A percentile compares a stretch with the other conserved stretches of the same genome.
Conservation (phyloP, 2,329 filamentous ascomycete genomes). For the Fonsecaea monophora region DNA sequence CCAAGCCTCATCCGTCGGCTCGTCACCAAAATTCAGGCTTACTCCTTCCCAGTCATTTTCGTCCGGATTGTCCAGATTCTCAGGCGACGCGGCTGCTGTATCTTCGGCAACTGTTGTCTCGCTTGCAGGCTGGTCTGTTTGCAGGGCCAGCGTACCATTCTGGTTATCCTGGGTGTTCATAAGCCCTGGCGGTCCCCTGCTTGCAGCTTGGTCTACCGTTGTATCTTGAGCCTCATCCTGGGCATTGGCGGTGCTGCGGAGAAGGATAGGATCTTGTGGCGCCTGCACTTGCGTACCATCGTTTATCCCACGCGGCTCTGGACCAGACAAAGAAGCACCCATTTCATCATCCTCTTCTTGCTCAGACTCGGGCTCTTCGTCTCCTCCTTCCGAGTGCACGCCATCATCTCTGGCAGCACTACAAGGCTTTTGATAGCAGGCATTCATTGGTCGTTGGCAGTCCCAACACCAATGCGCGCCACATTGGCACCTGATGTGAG, state of each 20-base stretch:
- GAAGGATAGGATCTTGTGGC: neutral
- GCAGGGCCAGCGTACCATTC: neutral
- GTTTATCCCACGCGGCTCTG: neutral
- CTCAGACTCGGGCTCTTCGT: slow-evolving; percentile 20
- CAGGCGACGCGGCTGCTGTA: neutral
- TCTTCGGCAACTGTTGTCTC: slow-evolving; percentile 10
- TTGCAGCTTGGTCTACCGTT: neutral
- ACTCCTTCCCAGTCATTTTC: slow-evolving; percentile 35
- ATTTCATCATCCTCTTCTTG: slow-evolving; percentile 2
- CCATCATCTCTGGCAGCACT: slow-evolving; percentile 28
- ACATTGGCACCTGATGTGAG: slow-evolving; percentile 57
- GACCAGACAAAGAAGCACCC: neutral
- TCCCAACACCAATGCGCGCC: slow-evolving; percentile 60
- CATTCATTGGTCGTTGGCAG: slow-evolving; percentile 48
- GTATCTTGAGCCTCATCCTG: neutral
- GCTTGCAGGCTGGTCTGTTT: neutral
- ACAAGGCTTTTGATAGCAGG: slow-evolving; percentile 41
- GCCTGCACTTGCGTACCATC: neutral
- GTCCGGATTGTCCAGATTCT: slow-evolving; percentile 34
- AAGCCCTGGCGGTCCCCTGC: neutral
- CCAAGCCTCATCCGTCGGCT: slow-evolving; percentile 28
- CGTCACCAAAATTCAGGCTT: slow-evolving; percentile 50
- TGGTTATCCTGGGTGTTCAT: neutral
- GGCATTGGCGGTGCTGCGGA: neutral
- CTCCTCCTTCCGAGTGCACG: slow-evolving; percentile 32